Base-by-base conservation (phyloP, 768 basidiomycete species). In the Amanita phalloides region DNA sequence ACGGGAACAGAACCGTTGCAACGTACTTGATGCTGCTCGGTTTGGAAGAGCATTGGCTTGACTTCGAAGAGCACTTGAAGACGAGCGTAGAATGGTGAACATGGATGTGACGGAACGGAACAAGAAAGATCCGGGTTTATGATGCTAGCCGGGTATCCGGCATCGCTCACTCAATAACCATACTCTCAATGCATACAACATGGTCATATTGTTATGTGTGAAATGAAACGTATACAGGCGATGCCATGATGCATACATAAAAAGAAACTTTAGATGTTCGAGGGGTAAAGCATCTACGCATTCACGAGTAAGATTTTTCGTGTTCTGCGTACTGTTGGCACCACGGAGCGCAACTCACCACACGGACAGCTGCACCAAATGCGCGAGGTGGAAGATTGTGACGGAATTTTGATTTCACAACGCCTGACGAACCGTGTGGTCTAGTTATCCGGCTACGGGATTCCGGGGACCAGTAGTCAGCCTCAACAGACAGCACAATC, bases 391-490 rank as follows among this genome's bases (percentile, higher is more conserved):
- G 94, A 59, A 98, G 84, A 79, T 98, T 98, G 62, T 81, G 81
- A 57, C 78, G 76, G 82, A 97, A 97, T 79, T 96, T 96, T 72
- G 90, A 84, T 73, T 94, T 93, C 61, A 97, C 94, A 61, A 93
- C 90, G 64, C 95, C 95, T 58, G 84, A 88, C 70, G 82, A 86
- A 59, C 96, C 94, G 70, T 97, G 93, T 59, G 92, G 80, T 64
- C 93, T 86, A 55, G 92, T 92, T 57, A 95, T 82, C 61, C 92
- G 90, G 64, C 91, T 90, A 32, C 17, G 55, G 43, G 36, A n/a
- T 33, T 23, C 21, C 33, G 30, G 30, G 20, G 17, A 21, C 5
- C 4, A n/a, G 28, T 38, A 30, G 35, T 35, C 45, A 35, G 38
- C 17, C 23, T 21, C 48, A 17, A 28, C 4, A 30, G 44, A 28